Evolutionary conservation across 163 green algal species (phyloP), one percentile per base, ranked within the genome.

Genomic region (Scenedesmus sp.): DNA sequence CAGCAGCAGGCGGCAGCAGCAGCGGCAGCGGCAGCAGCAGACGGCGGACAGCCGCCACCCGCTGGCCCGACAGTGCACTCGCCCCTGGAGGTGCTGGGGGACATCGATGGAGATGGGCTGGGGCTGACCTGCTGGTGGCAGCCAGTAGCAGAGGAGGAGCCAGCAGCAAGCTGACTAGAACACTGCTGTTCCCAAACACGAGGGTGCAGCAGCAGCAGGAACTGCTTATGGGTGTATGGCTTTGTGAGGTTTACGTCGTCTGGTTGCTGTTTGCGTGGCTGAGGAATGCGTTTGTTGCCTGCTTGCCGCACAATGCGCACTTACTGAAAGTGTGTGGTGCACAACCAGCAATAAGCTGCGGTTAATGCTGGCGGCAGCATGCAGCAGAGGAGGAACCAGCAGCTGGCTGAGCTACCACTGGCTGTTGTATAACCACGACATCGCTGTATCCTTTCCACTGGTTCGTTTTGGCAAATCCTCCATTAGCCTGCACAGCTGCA

Each of bases 31-130:
- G 61, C 42, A 46, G 79, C 59, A 59, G 78, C 56, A 80, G n/a
- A 42, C 0, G 43, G n/a, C 1, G 76, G 73, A 1, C 35, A 35
- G 37, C 51, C 73, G 73, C 49, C 73, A 24, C 43, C 85, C 5
- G 70, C 56, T 22, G 86, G 46, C 5, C 86, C 86, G 2, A 91
- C 51, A 26, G 76, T 91, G 46, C 53, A 91, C 40, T 86, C 86
- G 5, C 96, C 95, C 1, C 97, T 98, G 97, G 90, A 95, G 59
- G 93, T 99, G 15, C 43, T 97, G 40, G 97, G 92, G 0, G 94
- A 97, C 30, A 96, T 98, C 12, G 96, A 97, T 80, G 94, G 96
- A 0, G 96, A 98, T 59, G 97, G 97, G 0, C 94, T 99, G 53
- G 97, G 97, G n/a, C 91, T 98, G 56, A 90, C 96, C 9, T 91